Evolutionary conservation across 805 yeast species (phyloP).

Genomic region (Myxozyma mucilagina): DNA sequence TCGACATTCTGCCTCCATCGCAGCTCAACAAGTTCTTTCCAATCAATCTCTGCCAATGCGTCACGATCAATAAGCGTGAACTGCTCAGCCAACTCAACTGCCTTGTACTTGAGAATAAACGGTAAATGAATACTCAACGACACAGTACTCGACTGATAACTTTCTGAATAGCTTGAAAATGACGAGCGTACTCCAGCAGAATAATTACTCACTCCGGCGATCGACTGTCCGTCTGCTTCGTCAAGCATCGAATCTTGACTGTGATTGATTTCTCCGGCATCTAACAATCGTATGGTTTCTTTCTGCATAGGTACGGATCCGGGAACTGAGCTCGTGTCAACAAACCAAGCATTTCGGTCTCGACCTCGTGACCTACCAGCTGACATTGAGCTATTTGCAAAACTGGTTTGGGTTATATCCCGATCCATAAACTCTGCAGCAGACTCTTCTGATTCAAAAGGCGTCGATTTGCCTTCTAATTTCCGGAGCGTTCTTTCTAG

Average conservation of each 20-base stretch:
- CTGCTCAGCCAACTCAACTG: conserved; percentile 71
- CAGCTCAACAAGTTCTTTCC: conserved; percentile 83
- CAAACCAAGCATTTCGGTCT: conserved; percentile 23
- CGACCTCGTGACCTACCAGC: neutral
- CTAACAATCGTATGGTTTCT: neutral
- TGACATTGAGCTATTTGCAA: neutral
- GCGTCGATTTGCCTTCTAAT: conserved; percentile 63
- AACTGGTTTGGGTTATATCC: neutral
- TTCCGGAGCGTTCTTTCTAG: conserved; percentile 58
- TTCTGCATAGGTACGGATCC: conserved; percentile 15
- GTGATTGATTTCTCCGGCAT: neutral
- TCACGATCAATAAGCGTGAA: conserved; percentile 86
- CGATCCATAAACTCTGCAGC: too few relatives aligned
- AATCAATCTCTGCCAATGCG: conserved; percentile 78
- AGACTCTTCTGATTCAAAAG: too few relatives aligned
- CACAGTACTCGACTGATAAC: conserved; percentile 21
- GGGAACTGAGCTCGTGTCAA: conserved; percentile 2
- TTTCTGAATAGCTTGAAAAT: conserved; percentile 5
- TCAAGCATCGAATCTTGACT: neutral
- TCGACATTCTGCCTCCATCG: conserved; percentile 67
- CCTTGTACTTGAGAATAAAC: conserved; percentile 71
- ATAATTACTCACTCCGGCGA: neutral
- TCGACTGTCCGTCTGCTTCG: neutral
- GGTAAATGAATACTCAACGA: conserved; percentile 59
- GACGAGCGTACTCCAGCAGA: neutral